Evolutionary conservation across 179 eudicot genomes (phyloP).

Genomic region (Pouteria campechiana): DNA sequence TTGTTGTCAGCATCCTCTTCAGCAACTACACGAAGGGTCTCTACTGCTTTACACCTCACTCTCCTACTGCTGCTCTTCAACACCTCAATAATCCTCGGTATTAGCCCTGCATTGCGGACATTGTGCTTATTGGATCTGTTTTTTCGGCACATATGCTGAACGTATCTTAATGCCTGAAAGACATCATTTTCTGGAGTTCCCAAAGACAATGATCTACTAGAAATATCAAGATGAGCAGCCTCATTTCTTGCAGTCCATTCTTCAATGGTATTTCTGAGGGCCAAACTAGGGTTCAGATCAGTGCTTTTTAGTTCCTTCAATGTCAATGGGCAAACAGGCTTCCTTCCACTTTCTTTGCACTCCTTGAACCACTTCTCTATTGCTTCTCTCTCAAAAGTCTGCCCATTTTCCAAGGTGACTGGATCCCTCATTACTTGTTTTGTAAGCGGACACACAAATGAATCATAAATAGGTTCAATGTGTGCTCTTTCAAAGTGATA

Average conservation of each 20-base stretch:
- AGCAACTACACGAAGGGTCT: conserved; percentile 65
- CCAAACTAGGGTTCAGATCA: conserved; percentile 71
- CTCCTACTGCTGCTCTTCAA: conserved; percentile 55
- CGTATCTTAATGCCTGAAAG: conserved; percentile 52
- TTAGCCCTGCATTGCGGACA: conserved; percentile 54
- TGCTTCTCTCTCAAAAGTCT: conserved; percentile 81
- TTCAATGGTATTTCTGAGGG: conserved; percentile 64
- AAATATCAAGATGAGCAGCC: conserved; percentile 79
- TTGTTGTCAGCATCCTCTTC: conserved; percentile 69
- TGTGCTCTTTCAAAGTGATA: conserved; percentile 51
- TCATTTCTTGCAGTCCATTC: conserved; percentile 98
- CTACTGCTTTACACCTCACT: conserved; percentile 67
- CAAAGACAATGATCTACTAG: conserved; percentile 44
- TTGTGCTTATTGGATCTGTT: conserved; percentile 46
- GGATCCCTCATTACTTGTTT: conserved; percentile 84
- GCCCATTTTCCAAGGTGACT: conserved; percentile 69
- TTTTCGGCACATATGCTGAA: conserved; percentile 49
- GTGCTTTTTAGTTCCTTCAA: conserved; percentile 46
- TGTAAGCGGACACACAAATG: conserved; percentile 86
- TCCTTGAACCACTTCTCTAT: conserved; percentile 89
- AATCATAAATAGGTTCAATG: conserved; percentile 69
- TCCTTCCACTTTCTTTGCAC: conserved; percentile 57
- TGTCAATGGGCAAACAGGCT: conserved; percentile 67
- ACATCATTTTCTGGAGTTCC: conserved; percentile 52
- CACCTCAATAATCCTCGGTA: conserved; percentile 59